Percentiles rank a stretch among this genome's conserved stretches.
These are phyloP conservation scores for Chaetomium cochliodes DNA, from an alignment of 495 filamentous ascomycete species.

Conservation along the genomic window DNA sequence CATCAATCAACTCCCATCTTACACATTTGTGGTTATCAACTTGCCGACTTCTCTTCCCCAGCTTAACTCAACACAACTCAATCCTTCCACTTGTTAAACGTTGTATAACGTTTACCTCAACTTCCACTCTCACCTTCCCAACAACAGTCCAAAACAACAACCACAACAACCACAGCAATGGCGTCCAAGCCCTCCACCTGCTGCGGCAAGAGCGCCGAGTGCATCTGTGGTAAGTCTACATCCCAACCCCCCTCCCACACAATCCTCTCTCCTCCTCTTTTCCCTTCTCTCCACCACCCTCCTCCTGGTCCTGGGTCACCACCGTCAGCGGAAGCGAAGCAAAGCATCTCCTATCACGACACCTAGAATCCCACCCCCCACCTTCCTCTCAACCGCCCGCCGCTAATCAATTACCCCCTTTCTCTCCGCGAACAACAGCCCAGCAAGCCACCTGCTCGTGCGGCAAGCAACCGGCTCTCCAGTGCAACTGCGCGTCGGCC, in stretches of 20 bases:
- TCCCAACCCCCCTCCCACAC: not conserved
- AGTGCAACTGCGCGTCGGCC: constrained; percentile 82
- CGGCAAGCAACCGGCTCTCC: constrained; percentile 77
- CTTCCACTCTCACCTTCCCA: not conserved
- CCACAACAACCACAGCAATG: constrained; percentile 23
- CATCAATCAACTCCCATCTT: not conserved
- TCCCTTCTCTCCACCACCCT: too few relatives aligned
- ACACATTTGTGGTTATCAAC: not conserved
- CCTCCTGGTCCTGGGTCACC: not conserved
- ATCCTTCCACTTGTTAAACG: not conserved
- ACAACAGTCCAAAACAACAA: constrained; percentile 1
- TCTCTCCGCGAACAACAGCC: constrained; percentile 31
- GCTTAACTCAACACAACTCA: not conserved
- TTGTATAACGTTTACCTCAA: not conserved
- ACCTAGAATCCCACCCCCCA: not conserved
- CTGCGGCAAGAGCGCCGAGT: constrained; percentile 52
- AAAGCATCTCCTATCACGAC: not conserved
- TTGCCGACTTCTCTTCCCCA: not conserved
- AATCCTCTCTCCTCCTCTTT: not conserved
- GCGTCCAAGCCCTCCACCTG: constrained; percentile 44
- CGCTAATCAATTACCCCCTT: not conserved
- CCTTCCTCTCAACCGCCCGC: too few relatives aligned
- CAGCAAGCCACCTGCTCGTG: constrained; percentile 76
- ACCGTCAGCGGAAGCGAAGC: not conserved
- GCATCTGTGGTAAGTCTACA: constrained; percentile 49